These are phyloP conservation scores for Rhodofomes roseus DNA, from an alignment of 1,284 basidiomycete species.

Conservation along the genomic window DNA sequence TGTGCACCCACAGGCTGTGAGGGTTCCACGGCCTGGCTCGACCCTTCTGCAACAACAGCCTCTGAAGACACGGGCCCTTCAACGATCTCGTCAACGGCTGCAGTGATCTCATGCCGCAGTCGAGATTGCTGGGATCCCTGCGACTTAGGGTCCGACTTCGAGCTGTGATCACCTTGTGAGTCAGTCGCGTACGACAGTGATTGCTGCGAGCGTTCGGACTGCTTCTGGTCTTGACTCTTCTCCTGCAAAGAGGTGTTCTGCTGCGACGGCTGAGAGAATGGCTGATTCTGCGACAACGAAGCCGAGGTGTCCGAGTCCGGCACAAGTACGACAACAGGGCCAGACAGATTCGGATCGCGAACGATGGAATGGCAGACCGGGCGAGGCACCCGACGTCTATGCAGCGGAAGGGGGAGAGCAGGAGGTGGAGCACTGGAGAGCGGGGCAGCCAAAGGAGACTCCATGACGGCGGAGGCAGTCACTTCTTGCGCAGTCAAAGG, in stretches of 20 bases:
- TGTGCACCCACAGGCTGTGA: background rate
- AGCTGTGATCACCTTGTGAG: slow-evolving; percentile 7
- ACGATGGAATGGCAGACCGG: slow-evolving; percentile 8
- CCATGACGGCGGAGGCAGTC: slow-evolving; percentile 1
- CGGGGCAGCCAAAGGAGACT: background rate
- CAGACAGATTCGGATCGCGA: slow-evolving; percentile 19
- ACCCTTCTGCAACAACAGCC: background rate
- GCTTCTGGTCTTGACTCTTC: background rate
- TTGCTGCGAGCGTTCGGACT: slow-evolving; percentile 1
- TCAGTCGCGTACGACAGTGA: slow-evolving; percentile 9
- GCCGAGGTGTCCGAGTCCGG: slow-evolving; percentile 50
- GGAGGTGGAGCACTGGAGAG: background rate
- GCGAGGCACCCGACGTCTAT: slow-evolving; percentile 15
- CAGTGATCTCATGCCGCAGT: slow-evolving; percentile 14
- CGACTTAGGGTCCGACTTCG: background rate
- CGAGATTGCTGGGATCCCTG: slow-evolving; percentile 11
- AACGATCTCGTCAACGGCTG: background rate
- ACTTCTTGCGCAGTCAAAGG: slow-evolving; percentile 1
- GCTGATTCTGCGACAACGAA: slow-evolving; percentile 13
- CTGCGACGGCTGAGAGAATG: slow-evolving; percentile 10
- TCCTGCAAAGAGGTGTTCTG: background rate
- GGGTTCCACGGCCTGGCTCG: background rate
- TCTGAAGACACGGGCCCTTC: background rate
- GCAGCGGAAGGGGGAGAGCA: background rate
- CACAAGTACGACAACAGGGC: slow-evolving; percentile 39